These are phyloP conservation scores for Ilyonectria robusta DNA, from an alignment of 2,329 filamentous ascomycete species.

Conservation along the genomic window DNA sequence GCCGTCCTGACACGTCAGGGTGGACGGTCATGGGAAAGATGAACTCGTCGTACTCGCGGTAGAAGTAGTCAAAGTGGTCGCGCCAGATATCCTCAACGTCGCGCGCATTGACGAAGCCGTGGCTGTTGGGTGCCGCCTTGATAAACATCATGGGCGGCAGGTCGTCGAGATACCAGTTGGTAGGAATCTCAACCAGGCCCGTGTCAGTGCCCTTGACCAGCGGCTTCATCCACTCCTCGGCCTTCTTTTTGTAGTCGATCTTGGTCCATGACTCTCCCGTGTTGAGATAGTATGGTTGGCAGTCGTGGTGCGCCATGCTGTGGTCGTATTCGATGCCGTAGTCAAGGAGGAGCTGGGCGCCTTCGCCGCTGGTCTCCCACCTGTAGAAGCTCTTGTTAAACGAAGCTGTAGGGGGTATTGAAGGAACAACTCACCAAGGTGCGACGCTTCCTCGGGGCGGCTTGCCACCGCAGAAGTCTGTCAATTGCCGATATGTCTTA, in stretches of 20 bases:
- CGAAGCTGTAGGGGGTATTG: no score
- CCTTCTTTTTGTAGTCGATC: slow-evolving; percentile 69
- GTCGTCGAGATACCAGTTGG: slow-evolving; percentile 74
- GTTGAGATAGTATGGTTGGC: slow-evolving; percentile 74
- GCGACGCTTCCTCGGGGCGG: slow-evolving; percentile 80
- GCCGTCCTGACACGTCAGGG: slow-evolving; percentile 79
- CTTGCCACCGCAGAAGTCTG: slow-evolving; percentile 74
- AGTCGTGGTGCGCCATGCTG: slow-evolving; percentile 75
- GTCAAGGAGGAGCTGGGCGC: slow-evolving; percentile 73
- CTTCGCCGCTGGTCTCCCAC: slow-evolving; percentile 79
- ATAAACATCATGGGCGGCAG: slow-evolving; percentile 82
- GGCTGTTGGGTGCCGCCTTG: slow-evolving; percentile 75
- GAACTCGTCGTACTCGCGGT: slow-evolving; percentile 82
- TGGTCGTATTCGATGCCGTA: slow-evolving; percentile 82
- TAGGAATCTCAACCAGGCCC: slow-evolving; percentile 75
- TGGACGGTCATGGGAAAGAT: slow-evolving; percentile 85
- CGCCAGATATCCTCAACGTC: slow-evolving; percentile 77
- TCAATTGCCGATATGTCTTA: slow-evolving; percentile 80
- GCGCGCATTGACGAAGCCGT: slow-evolving; percentile 71
- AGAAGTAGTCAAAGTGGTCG: slow-evolving; percentile 81
- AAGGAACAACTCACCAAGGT: slow-evolving; percentile 66
- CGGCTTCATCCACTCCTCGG: slow-evolving; percentile 61
- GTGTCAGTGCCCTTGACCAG: slow-evolving; percentile 71
- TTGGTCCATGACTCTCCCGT: slow-evolving; percentile 78
- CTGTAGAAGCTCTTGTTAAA: slow-evolving; percentile 52